Evolutionary conservation across 345 rosid species (phyloP).

Genomic region (Acer campestre): DNA sequence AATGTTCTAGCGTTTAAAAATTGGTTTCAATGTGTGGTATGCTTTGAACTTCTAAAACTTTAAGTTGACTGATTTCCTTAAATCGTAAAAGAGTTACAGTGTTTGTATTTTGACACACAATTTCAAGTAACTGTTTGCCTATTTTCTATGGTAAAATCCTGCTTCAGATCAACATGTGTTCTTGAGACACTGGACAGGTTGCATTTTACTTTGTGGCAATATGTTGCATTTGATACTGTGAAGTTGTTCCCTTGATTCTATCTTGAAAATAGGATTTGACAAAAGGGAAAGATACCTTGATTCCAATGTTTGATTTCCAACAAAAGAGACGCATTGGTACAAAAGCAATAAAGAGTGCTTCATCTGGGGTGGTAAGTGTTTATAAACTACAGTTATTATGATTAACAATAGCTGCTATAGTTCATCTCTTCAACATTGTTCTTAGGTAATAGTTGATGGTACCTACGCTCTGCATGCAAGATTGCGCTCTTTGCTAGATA

Average conservation of each 20-base stretch:
- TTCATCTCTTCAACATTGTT: slow-evolving; percentile 23
- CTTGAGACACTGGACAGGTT: slow-evolving; percentile 1
- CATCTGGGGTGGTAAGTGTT: slow-evolving; percentile 78
- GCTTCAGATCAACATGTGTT: not conserved
- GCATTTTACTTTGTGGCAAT: slow-evolving; percentile 1
- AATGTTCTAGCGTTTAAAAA: slow-evolving; percentile 1
- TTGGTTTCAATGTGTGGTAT: slow-evolving; percentile 4
- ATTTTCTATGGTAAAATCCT: not conserved
- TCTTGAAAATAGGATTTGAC: slow-evolving; percentile 68
- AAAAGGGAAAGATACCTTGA: slow-evolving; percentile 66
- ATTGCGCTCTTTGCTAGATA: slow-evolving; percentile 95
- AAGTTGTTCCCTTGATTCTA: slow-evolving; percentile 21
- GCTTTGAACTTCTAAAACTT: not conserved
- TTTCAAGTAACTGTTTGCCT: not conserved
- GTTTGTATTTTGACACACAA: not conserved
- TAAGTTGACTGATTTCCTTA: not conserved
- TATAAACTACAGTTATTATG: slow-evolving; percentile 1
- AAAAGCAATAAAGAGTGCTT: slow-evolving; percentile 57
- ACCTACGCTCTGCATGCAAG: slow-evolving; percentile 92
- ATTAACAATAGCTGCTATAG: slow-evolving; percentile 19
- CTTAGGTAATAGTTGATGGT: slow-evolving; percentile 96
- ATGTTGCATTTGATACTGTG: slow-evolving; percentile 6
- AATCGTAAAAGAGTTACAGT: not conserved
- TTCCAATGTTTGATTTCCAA: slow-evolving; percentile 91
- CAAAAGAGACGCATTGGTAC: slow-evolving; percentile 67